phyloP scores from a whole-genome alignment of 192 early-diverging fungal genomes.

The Powellomyces hirtus region DNA sequence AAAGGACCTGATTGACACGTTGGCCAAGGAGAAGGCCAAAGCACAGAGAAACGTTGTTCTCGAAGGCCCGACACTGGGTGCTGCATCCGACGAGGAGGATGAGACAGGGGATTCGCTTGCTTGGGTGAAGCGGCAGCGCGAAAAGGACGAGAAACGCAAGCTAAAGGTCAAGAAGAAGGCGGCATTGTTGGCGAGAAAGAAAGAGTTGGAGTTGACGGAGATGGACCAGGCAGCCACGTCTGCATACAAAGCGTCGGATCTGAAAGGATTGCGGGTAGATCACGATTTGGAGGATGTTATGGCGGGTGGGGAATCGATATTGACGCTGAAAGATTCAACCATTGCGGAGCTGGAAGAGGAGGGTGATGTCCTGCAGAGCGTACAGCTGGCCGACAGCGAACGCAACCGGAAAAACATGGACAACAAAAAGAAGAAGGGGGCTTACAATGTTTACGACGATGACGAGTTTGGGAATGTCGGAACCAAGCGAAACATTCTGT shows the following conservation, averaged over 20 bases:
- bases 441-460: conserved; percentile 74
- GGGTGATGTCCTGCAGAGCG: conserved; percentile 72
- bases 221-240: conserved; percentile 26
- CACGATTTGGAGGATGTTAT: conserved; percentile 69
- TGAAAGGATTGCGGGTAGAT: conserved; percentile 72
- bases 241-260: conserved; percentile 39
- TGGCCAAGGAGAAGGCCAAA: conserved; percentile 52
- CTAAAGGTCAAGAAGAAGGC: conserved; percentile 45
- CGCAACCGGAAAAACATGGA: conserved; percentile 68
- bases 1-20: conserved; percentile 47
- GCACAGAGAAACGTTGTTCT: conserved; percentile 53
- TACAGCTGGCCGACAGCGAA: conserved; percentile 67
- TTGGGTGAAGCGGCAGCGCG: conserved; percentile 64
- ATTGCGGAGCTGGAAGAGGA: conserved; percentile 69
- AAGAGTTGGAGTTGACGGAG: conserved; percentile 36
- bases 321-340: conserved; percentile 81
- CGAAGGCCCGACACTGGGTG: conserved; percentile 62
- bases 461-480: conserved; percentile 48
- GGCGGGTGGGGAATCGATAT: conserved; percentile 70
- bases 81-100: conserved; percentile 58
- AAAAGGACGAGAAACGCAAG: conserved; percentile 47
- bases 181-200: conserved; percentile 32
- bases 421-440: conserved; percentile 65
- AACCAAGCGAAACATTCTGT: conserved; percentile 56
- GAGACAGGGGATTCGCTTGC: conserved; percentile 51